Percentiles rank a stretch among this genome's conserved stretches.
Conservation (phyloP, 768 basidiomycete genomes). For the Cyclocybe cylindracea region DNA sequence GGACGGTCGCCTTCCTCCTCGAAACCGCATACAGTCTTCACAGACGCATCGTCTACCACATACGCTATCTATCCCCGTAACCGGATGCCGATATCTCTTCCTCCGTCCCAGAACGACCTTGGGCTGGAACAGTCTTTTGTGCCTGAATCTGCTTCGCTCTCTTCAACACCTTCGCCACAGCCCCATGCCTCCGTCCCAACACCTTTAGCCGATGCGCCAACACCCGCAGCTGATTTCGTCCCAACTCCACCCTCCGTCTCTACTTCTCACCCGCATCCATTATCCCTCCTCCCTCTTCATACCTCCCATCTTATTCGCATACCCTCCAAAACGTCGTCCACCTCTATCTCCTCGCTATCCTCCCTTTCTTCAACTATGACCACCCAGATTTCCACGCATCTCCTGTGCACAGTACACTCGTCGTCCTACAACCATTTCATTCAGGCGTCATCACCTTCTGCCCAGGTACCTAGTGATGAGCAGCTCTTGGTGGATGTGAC, state of each 20-base stretch:
- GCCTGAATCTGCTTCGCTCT: conserved; percentile 28
- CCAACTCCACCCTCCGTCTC: conserved; percentile 6
- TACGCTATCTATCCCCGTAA: conserved; percentile 49
- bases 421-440: conserved; percentile 31
- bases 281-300: conserved; percentile 27
- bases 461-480: conserved; percentile 20
- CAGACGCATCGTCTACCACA: conserved; percentile 50
- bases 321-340: conserved; percentile 17
- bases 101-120: conserved; percentile 33
- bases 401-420: conserved; percentile 52
- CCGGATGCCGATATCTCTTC: conserved; percentile 41
- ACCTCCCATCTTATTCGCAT: too few species aligned
- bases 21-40: conserved; percentile 23
- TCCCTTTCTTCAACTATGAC: conserved; percentile 32
- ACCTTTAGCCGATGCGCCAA: neutral
- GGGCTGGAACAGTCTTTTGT: conserved; percentile 35
- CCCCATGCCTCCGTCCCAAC: conserved; percentile 2
- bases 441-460: conserved; percentile 19
- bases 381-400: conserved; percentile 53
- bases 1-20: conserved; percentile 20
- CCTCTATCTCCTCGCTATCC: conserved; percentile 19
- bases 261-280: conserved; percentile 56
- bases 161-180: conserved; percentile 11
- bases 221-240: conserved; percentile 16
- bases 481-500: conserved; percentile 56